These are phyloP conservation scores for Mycena polygramma DNA, from an alignment of 768 basidiomycete genomes.

Conservation along the genomic window DNA sequence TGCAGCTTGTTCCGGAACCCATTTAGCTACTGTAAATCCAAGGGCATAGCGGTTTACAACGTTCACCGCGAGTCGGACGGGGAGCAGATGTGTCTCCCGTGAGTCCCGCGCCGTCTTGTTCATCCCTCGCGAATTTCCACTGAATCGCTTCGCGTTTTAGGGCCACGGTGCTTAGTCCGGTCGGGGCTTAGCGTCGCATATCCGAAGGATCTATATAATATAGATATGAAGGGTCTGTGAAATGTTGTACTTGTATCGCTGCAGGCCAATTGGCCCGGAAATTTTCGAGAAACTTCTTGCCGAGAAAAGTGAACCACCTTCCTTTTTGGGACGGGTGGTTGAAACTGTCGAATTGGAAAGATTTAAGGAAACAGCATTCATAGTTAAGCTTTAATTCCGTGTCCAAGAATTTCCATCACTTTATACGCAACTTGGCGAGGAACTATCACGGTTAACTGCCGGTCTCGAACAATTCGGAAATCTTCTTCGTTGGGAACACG, in stretches of 20 bases:
- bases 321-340: constrained; percentile 24
- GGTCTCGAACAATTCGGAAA: too few species aligned
- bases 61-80: constrained; percentile 6
- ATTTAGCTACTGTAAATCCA: too few species aligned
- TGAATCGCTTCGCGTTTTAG: not conserved
- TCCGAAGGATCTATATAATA: too few species aligned
- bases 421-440: too few species aligned
- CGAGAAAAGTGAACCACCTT: constrained; percentile 23
- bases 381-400: too few species aligned
- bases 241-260: not conserved
- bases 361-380: too few species aligned
- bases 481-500: too few species aligned
- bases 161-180: not conserved
- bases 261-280: not conserved
- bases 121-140: too few species aligned
- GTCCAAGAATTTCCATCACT: too few species aligned
- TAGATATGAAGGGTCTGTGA: not conserved
- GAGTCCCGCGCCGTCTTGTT: not conserved
- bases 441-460: too few species aligned
- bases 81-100: constrained; percentile 11
- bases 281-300: not conserved
- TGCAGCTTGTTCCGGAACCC: too few species aligned
- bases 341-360: not conserved
- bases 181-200: not conserved
- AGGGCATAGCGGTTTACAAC: constrained; percentile 13